Base-by-base conservation (phyloP, 2,329 filamentous ascomycete genomes). In the Microcyclospora pomicola region DNA sequence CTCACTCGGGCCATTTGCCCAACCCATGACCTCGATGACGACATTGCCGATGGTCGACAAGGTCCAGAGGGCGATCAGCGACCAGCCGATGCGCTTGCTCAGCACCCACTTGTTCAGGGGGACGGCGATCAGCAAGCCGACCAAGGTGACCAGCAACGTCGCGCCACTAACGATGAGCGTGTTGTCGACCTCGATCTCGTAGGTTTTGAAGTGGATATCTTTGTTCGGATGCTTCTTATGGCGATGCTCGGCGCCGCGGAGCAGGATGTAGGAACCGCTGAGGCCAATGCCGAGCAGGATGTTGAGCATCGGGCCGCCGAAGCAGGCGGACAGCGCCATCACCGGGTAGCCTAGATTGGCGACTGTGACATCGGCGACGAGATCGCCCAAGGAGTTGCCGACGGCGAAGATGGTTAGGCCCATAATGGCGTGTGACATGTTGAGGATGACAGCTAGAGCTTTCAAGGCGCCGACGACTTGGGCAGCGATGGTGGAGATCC, bases 291-390 rank as follows among this genome's bases (percentile, higher is more conserved):
- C 91, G 3, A 98, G 73, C 0, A 98, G 66, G 45, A 98, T 98
- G 52, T 98, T 98, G 31, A 98, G 73, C 85, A 98, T 88, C 0
- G 91, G 91, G 0, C 91, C 92, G n/a, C 91, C 91, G 57, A 98
- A 95, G 57, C 91, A 98, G 4, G 91, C 91, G 27, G 83, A 87
- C 31, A 81, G 64, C 1, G 91, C 91, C 91, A 98, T 98, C 45
- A 98, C 86, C 0, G 91, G 91, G 60, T 87, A 95, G 2, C 91
- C 91, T 2, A 98, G 74, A 27, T 84, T 76, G 3, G 91, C 91
- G 29, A 98, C 82, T 0, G 91, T 98, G 38, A 96, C 82, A 56
- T 98, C 82, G 12, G 91, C 88, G 9, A 98, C 85, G 12, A 98
- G 69, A 53, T 98, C 91, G 29, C 91, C 88, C 7, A 96, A 71